Evolutionary conservation across 1,284 basidiomycete species (phyloP), one percentile per base, ranked within the genome.

Genomic region (Albatrellus sp.): DNA sequence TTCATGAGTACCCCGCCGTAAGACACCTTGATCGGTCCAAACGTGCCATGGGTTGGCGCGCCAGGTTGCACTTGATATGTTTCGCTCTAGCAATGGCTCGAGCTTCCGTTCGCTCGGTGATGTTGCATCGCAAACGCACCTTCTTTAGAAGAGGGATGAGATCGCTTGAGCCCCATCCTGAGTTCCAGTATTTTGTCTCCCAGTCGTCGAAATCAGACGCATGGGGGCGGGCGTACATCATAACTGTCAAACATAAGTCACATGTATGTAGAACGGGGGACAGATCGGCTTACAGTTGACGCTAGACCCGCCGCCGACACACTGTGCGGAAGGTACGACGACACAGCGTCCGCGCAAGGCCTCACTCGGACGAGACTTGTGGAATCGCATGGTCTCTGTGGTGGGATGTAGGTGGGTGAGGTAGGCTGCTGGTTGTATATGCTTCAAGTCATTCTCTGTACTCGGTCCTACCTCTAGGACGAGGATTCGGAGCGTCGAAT

Each of bases 121-220:
- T 3, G 17, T 2, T 20, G 2, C 20, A n/a, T n/a, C n/a, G n/a
- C n/a, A 11, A 9, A 39, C 50, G 8, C 33, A 73, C 75, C 64
- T 76, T 73, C 48, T 62, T 67, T 20, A 77, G 50, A 3, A 77
- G 56, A 0, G 77, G 73, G 16, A 77, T 63, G 9, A 77, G 53
- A 36, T 69, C 57, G 30, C 63, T 61, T 0, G 70, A 70, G 11
- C 71, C 64, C 77, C 76, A 79, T 1, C 75, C 76, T 13, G 62
- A 56, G 49, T 79, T 77, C 0, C 63, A 61, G 19, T 72, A 57
- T 1, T 60, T 50, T 0, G 44, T 60, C 47, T 68, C 66, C 75
- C 75, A 77, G 42, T 69, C 73, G 41, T 77, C 72, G 44, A 70
- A 78, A 52, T 78, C 76, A 0, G 75, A 76, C 4, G 71, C 66